Evolutionary conservation across 345 rosid genomes (phyloP).

Genomic region (Murraya paniculata): DNA sequence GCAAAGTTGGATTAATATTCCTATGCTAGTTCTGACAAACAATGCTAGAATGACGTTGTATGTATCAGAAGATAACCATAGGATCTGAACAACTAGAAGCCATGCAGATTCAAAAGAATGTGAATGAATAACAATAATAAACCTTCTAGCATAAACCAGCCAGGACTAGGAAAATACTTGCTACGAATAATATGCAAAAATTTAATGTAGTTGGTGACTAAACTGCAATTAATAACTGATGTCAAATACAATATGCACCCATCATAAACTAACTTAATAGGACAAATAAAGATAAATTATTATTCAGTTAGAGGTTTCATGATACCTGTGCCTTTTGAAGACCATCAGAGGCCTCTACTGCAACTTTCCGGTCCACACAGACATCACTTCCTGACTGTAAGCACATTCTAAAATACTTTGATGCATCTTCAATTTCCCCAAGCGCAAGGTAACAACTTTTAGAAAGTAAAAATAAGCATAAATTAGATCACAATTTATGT

Average conservation of each 20-base stretch:
- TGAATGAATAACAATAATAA: neutral
- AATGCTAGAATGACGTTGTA: neutral
- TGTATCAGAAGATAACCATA: neutral
- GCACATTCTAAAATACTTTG: slow-evolving; percentile 68
- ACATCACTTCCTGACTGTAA: slow-evolving; percentile 65
- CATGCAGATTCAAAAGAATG: neutral
- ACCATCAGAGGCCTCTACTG: slow-evolving; percentile 92
- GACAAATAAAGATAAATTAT: neutral
- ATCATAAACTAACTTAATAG: neutral
- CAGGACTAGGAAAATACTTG: neutral
- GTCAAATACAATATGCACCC: neutral
- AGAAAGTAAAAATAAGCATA: slow-evolving; percentile 14
- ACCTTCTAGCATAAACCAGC: neutral
- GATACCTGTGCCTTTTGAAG: slow-evolving; percentile 81
- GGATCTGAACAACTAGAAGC: neutral
- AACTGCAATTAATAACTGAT: neutral
- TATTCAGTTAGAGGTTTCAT: neutral
- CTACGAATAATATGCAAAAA: neutral
- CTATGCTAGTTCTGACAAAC: neutral
- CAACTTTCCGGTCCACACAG: slow-evolving; percentile 78
- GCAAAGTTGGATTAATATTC: neutral
- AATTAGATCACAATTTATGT: slow-evolving; percentile 5
- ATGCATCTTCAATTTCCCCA: slow-evolving; percentile 89
- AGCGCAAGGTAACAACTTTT: slow-evolving; percentile 85
- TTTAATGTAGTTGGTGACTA: neutral